Evolutionary conservation across 2,329 filamentous ascomycete species (phyloP).

Genomic region (Colletotrichum sp.): DNA sequence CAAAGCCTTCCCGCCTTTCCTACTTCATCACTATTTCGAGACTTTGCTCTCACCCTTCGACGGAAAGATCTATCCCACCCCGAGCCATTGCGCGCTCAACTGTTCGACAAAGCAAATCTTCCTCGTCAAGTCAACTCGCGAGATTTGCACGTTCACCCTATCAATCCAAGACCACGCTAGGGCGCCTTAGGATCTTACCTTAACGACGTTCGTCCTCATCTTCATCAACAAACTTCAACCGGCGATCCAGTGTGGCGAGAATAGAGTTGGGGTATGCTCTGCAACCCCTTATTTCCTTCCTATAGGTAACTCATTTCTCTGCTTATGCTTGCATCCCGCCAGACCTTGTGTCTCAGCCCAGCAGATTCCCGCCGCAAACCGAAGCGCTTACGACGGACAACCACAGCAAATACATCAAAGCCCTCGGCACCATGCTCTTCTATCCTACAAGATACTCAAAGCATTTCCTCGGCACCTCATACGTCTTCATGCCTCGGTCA

Average conservation of each 20-base stretch:
- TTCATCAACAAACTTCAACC: no score
- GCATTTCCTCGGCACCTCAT: not conserved
- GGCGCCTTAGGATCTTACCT: not conserved
- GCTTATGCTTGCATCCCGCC: no score
- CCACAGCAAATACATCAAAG: no score
- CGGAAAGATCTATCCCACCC: rapidly evolving
- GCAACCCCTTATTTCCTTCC: no score
- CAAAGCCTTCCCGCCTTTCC: not conserved
- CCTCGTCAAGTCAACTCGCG: not conserved
- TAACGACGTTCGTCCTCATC: no score
- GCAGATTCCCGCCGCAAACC: no score
- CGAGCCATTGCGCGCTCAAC: not conserved
- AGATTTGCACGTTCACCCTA: not conserved
- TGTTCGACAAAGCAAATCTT: not conserved
- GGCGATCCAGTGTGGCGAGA: no score
- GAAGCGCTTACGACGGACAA: no score
- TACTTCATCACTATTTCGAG: not conserved
- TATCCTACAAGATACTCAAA: not conserved
- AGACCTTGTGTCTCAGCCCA: no score
- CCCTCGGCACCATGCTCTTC: not conserved
- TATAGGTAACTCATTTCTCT: no score
- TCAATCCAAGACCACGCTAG: not conserved
- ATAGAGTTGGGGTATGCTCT: no score
- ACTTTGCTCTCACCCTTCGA: not conserved
- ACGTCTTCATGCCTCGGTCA: not conserved